Base-by-base conservation (phyloP, 116 monocot species). In the Papilionanthe hybrid region DNA sequence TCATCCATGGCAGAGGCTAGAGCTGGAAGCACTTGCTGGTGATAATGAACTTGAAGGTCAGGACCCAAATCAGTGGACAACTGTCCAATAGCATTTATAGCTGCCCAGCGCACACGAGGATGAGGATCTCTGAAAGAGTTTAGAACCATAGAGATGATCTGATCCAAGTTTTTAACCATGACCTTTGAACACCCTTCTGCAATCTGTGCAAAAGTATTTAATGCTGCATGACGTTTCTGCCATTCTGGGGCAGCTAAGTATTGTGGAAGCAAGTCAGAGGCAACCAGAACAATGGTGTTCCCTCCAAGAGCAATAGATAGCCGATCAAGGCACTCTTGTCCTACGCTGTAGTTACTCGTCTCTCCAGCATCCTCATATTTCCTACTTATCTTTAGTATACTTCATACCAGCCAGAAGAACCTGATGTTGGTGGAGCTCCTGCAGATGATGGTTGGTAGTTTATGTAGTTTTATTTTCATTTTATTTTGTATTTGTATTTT, bases 171-270 rank as follows among this genome's bases (percentile, higher is more conserved):
- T 78, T 93, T 93, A 43, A 87, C 69, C 96, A 93, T 96, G 37
- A 96, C 96, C 91, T 95, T 93, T 8, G 99, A 86, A 77, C 93
- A 99, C 43, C 99, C 99, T 77, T 99, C 99, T 9, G 99, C 99
- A 78, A 99, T 99, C 86, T 99, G 99, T 10, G 99, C 93, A 78
- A 99, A 89, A n/a, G 95, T 92, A 42, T 93, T 89, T 29, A 99
- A 76, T 1, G 99, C 95, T 9, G 99, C 91, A 76, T 99, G 93
- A 55, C 83, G 95, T 78, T 95, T 99, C 88, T 99, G 86, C 99
- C 99, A 99, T 78, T 99, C 99, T 2, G 91, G 88, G 19, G 95
- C 90, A 41, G 83, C 68, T 11, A 95, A 80, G 57, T 85, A 99
- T 1, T 81, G 77, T 7, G 91, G 93, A 3, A 99, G 75, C 20